These are phyloP conservation scores for Cercospora zeina DNA, from an alignment of 2,329 filamentous ascomycete species.

Conservation along the genomic window DNA sequence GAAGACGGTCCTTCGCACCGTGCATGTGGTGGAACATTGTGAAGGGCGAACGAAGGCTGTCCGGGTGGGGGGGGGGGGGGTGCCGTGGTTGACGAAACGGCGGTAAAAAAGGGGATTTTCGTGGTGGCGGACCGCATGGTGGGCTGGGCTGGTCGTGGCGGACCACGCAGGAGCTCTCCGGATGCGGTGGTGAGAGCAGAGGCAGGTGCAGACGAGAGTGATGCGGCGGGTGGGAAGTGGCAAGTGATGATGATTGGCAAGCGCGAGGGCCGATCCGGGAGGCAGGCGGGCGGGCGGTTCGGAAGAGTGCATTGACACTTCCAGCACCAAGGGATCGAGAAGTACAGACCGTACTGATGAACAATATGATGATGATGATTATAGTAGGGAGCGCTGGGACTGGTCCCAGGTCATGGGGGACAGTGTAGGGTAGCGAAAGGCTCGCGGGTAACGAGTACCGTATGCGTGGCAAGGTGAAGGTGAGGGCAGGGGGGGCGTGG, in stretches of 20 bases:
- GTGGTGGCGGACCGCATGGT: constrained; percentile 11
- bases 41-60: no score
- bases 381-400: not conserved
- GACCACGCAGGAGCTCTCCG: constrained; percentile 15
- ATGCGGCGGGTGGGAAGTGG: not conserved
- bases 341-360: no score
- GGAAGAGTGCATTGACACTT: constrained; percentile 22
- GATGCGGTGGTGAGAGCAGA: not conserved
- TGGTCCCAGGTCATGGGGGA: not conserved
- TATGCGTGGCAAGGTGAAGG: no score
- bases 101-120: constrained; percentile 6
- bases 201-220: constrained; percentile 8
- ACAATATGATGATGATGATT: no score
- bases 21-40: constrained; percentile 1
- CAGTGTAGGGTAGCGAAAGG: not conserved
- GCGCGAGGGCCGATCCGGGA: constrained; percentile 5
- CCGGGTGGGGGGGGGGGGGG: no score
- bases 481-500: not conserved
- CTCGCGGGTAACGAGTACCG: not conserved
- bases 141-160: not conserved
- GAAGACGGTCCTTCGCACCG: constrained; percentile 5
- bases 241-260: no score
- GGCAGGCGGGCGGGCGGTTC: not conserved
- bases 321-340: constrained; percentile 9
- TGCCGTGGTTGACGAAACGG: not conserved